Evolutionary conservation across 495 filamentous ascomycete species (phyloP).

Genomic region (Cercophora newfieldiana): DNA sequence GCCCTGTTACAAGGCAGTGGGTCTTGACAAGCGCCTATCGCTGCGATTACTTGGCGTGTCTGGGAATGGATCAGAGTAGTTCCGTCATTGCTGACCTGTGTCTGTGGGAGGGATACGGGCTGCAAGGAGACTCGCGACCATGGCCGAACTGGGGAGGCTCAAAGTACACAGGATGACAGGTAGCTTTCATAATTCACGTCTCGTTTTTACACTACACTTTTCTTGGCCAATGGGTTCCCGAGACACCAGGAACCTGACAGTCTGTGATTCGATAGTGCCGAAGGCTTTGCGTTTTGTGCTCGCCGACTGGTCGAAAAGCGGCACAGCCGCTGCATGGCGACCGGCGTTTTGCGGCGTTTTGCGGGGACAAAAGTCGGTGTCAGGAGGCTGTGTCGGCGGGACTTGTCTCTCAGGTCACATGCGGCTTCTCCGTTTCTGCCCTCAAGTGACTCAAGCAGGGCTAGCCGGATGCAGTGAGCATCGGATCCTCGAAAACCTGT

Average conservation of each 20-base stretch:
- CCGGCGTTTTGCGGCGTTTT: background rate
- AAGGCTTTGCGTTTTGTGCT: background rate
- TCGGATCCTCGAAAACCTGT: background rate
- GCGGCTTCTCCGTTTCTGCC: background rate
- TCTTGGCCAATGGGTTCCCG: background rate
- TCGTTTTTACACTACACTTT: constrained; percentile 18
- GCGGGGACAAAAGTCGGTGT: constrained; percentile 20
- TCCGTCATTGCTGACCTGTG: background rate
- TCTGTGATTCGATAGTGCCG: background rate
- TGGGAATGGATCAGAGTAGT: background rate
- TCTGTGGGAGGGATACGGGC: background rate
- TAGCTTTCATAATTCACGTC: constrained; percentile 34
- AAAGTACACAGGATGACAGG: constrained; percentile 16
- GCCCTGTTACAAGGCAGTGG: background rate
- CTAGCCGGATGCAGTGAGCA: background rate
- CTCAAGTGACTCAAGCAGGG: constrained; percentile 11
- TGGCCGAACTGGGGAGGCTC: constrained; percentile 16
- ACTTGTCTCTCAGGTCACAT: constrained; percentile 12
- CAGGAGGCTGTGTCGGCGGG: constrained; percentile 23
- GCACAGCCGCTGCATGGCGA: constrained; percentile 25
- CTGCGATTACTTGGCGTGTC: background rate
- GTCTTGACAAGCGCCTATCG: background rate
- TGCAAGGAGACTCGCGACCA: constrained; percentile 11
- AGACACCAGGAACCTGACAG: background rate
- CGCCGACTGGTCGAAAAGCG: background rate